phyloP scores from a whole-genome alignment of 2,329 filamentous ascomycete genomes.

The Penicillium fuscoglaucum region DNA sequence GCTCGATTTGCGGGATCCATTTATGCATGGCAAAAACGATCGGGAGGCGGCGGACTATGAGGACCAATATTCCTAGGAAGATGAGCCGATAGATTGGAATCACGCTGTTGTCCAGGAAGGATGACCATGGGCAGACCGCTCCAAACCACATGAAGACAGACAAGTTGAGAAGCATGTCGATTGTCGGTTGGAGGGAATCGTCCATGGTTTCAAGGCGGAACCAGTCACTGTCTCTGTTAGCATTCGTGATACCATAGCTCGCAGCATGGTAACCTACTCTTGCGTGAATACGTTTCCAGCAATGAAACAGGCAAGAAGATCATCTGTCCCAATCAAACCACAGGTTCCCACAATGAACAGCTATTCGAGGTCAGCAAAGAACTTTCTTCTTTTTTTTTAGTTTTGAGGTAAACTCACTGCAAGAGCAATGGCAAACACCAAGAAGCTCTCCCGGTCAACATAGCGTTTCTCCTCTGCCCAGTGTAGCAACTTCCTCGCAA shows the following conservation, averaged over 20 bases:
- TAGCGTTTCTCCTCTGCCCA: slow-evolving; percentile 80
- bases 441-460: slow-evolving; percentile 82
- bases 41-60: slow-evolving; percentile 75
- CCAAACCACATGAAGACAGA: slow-evolving; percentile 90
- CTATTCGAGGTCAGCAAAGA: slow-evolving; percentile 32
- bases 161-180: slow-evolving; percentile 92
- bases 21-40: slow-evolving; percentile 72
- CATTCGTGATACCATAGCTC: neutral
- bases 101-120: slow-evolving; percentile 66
- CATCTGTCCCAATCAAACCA: slow-evolving; percentile 82
- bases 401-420: slow-evolving; percentile 54
- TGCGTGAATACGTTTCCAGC: slow-evolving; percentile 89
- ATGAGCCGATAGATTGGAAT: slow-evolving; percentile 74
- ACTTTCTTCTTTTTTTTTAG: neutral
- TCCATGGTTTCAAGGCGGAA: slow-evolving; percentile 86
- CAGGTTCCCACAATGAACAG: slow-evolving; percentile 86
- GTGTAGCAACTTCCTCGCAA: slow-evolving; percentile 78
- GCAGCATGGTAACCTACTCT: slow-evolving; percentile 55
- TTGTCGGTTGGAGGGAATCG: slow-evolving; percentile 88
- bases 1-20: slow-evolving; percentile 75
- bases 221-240: slow-evolving; percentile 65
- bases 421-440: slow-evolving; percentile 81
- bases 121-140: slow-evolving; percentile 76
- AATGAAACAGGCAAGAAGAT: slow-evolving; percentile 88
- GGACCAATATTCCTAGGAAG: slow-evolving; percentile 69